Evolutionary conservation across 73 alveolate genomes (phyloP).

Genomic region (Effrenium voratum): DNA sequence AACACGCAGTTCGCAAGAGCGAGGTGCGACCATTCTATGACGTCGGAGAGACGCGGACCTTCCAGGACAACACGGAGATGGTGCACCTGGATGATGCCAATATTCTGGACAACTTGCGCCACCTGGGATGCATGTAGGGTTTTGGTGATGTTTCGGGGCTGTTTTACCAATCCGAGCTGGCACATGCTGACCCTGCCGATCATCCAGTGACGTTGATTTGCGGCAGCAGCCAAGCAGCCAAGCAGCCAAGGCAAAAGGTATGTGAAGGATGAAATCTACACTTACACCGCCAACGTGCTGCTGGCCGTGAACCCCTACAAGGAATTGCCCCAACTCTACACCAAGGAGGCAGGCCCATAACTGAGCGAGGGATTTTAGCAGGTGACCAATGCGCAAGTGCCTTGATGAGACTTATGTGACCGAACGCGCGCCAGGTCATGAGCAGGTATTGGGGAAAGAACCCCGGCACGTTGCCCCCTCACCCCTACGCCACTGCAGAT

Average conservation of each 20-base stretch:
- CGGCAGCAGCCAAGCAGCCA: neutral
- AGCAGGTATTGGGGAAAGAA: slow-evolving; percentile 65
- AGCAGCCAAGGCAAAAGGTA: slow-evolving; percentile 64
- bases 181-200: neutral
- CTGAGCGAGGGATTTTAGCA: neutral
- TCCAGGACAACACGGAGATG: slow-evolving; percentile 88
- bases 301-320: slow-evolving; percentile 92
- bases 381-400: neutral
- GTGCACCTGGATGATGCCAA: slow-evolving; percentile 93
- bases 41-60: slow-evolving; percentile 76
- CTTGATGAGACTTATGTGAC: neutral
- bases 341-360: slow-evolving; percentile 28
- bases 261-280: slow-evolving; percentile 79
- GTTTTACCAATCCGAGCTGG: neutral
- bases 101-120: slow-evolving; percentile 89
- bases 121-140: neutral
- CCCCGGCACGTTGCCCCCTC: slow-evolving; percentile 96
- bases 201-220: neutral
- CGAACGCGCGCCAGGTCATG: slow-evolving; percentile 22
- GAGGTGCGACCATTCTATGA: slow-evolving; percentile 91
- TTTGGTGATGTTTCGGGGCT: neutral
- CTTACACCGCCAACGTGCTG: slow-evolving; percentile 92
- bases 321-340: slow-evolving; percentile 28
- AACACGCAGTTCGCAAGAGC: slow-evolving; percentile 73
- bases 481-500: slow-evolving; percentile 97